These are phyloP conservation scores for Ophidiomyces ophidiicola DNA, from an alignment of 2,329 filamentous ascomycete genomes.

Conservation along the genomic window DNA sequence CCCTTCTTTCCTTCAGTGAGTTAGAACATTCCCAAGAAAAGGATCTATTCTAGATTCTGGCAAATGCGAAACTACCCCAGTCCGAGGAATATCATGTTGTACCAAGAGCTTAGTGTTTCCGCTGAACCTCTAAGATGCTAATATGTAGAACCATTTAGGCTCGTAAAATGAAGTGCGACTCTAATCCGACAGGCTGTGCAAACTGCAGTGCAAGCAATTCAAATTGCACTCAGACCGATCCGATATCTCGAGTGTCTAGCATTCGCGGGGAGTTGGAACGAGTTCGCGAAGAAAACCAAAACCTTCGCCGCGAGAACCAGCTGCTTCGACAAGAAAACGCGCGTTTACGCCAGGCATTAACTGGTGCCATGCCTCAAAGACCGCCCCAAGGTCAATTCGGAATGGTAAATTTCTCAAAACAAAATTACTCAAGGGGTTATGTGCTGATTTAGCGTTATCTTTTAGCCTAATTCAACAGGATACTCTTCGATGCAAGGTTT, in stretches of 20 bases:
- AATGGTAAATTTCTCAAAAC: not conserved
- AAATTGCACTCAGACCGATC: constrained; percentile 20
- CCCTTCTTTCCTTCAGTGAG: too few species aligned
- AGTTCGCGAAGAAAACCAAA: constrained; percentile 5
- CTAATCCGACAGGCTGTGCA: constrained; percentile 14
- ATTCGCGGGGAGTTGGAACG: constrained; percentile 17
- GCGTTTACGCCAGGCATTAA: constrained; percentile 1
- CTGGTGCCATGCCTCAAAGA: not conserved
- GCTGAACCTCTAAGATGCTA: too few species aligned
- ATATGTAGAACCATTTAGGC: constrained; percentile 11
- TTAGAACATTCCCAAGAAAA: too few species aligned
- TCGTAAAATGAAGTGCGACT: constrained; percentile 21
- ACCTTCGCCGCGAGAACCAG: constrained; percentile 14
- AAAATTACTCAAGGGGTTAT: not conserved
- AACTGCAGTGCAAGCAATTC: constrained; percentile 14
- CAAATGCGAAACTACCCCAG: too few species aligned
- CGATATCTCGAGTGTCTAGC: constrained; percentile 16
- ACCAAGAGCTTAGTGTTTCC: too few species aligned
- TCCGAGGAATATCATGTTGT: too few species aligned
- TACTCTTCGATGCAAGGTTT: constrained; percentile 5
- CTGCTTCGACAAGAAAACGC: constrained; percentile 9
- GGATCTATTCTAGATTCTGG: too few species aligned
- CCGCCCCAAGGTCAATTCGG: not conserved
- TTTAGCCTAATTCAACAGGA: not conserved
- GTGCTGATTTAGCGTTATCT: not conserved